phyloP scores from a whole-genome alignment of 495 filamentous ascomycete species.

The Aspergillus haitiensis region DNA sequence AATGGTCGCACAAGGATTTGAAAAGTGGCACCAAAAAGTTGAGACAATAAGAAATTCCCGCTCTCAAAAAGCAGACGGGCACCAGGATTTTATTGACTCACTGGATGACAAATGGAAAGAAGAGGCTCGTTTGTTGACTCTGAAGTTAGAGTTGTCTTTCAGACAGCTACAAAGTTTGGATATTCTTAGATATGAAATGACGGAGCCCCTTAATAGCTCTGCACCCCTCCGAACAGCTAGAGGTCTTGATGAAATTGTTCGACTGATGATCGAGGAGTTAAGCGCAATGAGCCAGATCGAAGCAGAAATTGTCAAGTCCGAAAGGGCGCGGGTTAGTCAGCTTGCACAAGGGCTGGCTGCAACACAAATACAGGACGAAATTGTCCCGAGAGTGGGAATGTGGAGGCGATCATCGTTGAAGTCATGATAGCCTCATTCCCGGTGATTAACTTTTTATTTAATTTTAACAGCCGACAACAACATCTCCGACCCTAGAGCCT shows the following conservation, averaged over 20 bases:
- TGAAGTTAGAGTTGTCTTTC: conserved; percentile 42
- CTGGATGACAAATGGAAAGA: conserved; percentile 47
- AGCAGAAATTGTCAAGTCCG: conserved; percentile 38
- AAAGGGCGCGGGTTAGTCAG: conserved; percentile 39
- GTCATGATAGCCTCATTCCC: conserved; percentile 8
- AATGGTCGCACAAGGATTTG: conserved; percentile 37
- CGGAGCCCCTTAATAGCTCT: conserved; percentile 34
- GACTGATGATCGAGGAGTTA: conserved; percentile 47
- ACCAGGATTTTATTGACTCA: conserved; percentile 42
- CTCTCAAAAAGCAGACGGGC: conserved; percentile 15
- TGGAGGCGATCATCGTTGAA: conserved; percentile 19
- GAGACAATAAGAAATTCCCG: conserved; percentile 33
- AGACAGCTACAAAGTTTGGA: conserved; percentile 41
- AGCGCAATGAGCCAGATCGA: conserved; percentile 45
- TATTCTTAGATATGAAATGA: conserved; percentile 38
- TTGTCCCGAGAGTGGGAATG: conserved; percentile 15
- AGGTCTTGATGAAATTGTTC: conserved; percentile 35
- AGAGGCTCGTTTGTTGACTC: conserved; percentile 35
- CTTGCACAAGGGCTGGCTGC: conserved; percentile 34
- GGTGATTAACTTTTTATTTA: not conserved
- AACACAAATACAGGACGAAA: conserved; percentile 13
- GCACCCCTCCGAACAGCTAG: conserved; percentile 35
- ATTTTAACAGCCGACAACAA: not conserved
- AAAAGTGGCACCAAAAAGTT: conserved; percentile 45
- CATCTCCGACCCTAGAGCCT: conserved; percentile 1